Base-by-base conservation (phyloP, 805 yeast genomes). In the Starmerella khaoyaiensis region DNA sequence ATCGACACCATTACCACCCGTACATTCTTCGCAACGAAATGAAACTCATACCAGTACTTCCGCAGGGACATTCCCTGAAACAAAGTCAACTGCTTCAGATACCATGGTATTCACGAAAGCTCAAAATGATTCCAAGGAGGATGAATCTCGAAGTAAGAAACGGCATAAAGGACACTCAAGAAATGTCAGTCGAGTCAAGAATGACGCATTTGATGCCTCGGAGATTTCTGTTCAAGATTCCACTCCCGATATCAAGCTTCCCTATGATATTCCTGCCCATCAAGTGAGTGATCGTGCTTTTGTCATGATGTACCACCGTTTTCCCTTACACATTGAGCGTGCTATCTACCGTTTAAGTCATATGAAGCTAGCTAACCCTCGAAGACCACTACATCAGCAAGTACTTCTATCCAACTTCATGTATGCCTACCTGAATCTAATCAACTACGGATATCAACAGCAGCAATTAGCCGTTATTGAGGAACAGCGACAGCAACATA, bases 401-500 rank as follows among this genome's bases (percentile, higher is more conserved):
- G 98, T 90, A 1, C 58, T 90, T 34, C 61, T 90, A 46, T 82
- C 95, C 41, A 90, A 90, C 57, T 90, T 90, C 70, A 90, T 90
- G 98, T 90, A 90, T 55, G 87, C 96, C 0, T 90, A 90, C 59
- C 68, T 90, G 64, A 87, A 90, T 54, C 65, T 90, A 58, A 94
- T 90, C 39, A 93, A 87, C 57, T 96, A 87, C 55, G 86, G 61
- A 26, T 57, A 56, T 41, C 60, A 55, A 48, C 61, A 56, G 48
- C 61, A 59, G 46, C 52, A 48, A 45, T 45, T 40, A 23, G 47
- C 39, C 35, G 47, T 36, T 38, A 31, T 30, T 34, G 37, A 41
- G 8, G 44, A 36, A 23, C 21, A 22, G 25, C 20, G 21, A n/a
- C 6, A 12, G n/a, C n/a, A 17, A 18, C 30, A 19, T 14, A 9